Evolutionary conservation across 257 asterid species (phyloP), one percentile per base, ranked within the genome.

Genomic region (Cruciata laevipes): DNA sequence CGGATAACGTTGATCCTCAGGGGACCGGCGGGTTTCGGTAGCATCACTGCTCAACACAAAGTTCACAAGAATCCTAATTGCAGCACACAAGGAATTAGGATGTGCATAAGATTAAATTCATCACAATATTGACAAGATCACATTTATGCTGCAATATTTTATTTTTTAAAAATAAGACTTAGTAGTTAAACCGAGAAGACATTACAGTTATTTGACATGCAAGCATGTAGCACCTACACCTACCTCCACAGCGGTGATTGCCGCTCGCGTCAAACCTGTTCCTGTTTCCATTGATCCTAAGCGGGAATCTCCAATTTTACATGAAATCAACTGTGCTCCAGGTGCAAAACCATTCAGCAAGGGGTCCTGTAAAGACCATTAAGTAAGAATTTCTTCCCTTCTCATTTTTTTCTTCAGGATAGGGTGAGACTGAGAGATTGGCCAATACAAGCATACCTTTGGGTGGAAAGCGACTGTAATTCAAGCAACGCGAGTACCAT

Each of bases 221-320:
- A 13, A 18, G 33, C 60, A 14, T 55, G 67, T 38, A 21, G 35
- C 38, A 61, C n/a, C 20, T 40, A 64, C 24, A 73, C 76, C 66
- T 75, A 93, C 99, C 89, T 93, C 92, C 72, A 93, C 97, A 59
- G 97, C 99, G 4, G 95, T 95, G 79, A 93, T 93, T 75, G 83
- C 83, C 6, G 99, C 99, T 71, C 99, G 85, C 73, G 87, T 86
- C 83, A 93, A 84, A 72, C 99, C 99, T 71, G 99, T 93, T 73
- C 99, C 99, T 27, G 99, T 93, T 81, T 90, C 97, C 97, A 93
- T 93, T 74, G 97, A 88, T 69, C 97, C 97, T 74, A 93, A 80
- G 63, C 99, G 95, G 30, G 99, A 84, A 77, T 93, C 97, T 69
- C 97, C 97, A 76, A 93, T 93, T 83, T 93, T 93, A 83, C 97